Evolutionary conservation across 257 asterid species (phyloP), one percentile per base, ranked within the genome.

Genomic region (Solanum sitiens): DNA sequence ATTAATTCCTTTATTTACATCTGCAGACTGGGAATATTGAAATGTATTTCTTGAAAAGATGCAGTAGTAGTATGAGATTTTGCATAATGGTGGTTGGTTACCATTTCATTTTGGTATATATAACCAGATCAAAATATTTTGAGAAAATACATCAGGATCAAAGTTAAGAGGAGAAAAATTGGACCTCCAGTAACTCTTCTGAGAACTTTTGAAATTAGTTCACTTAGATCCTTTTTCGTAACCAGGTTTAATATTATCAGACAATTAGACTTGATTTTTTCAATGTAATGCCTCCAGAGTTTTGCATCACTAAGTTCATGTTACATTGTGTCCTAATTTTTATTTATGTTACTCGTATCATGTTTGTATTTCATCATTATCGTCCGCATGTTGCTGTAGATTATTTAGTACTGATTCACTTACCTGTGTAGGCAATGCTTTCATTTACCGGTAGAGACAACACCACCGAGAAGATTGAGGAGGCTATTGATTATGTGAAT

Each of bases 391-490:
- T 50, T 82, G 30, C 85, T 82, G 70, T 82, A 30, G 30, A 82
- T 30, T 82, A 25, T 82, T 53, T 82, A 47, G 30, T 30, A 30
- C 85, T 82, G 44, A 50, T 82, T 50, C 21, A 47, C 82, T 86
- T 73, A 4, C 27, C 56, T 50, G 30, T 50, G 85, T 72, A 96
- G 98, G 98, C 99, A 73, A 86, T 95, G 91, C 90, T 95, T 86
- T 94, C 96, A 30, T 92, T 94, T 85, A 90, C 92, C 77, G 90
- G 87, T 79, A 83, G 89, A 88, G 95, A 91, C 91, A 93, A 91
- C 83, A 88, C 90, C 4, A 68, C 91, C 32, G 96, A 92, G 90
- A 94, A 93, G 91, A 93, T 93, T 61, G 99, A 94, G 91, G 98
- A 94, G 90, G 91, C 91, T 85, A 89, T 92, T 45, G 92, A 90